phyloP scores from a whole-genome alignment of 2,329 filamentous ascomycete species.

The Alternaria brassicicola region DNA sequence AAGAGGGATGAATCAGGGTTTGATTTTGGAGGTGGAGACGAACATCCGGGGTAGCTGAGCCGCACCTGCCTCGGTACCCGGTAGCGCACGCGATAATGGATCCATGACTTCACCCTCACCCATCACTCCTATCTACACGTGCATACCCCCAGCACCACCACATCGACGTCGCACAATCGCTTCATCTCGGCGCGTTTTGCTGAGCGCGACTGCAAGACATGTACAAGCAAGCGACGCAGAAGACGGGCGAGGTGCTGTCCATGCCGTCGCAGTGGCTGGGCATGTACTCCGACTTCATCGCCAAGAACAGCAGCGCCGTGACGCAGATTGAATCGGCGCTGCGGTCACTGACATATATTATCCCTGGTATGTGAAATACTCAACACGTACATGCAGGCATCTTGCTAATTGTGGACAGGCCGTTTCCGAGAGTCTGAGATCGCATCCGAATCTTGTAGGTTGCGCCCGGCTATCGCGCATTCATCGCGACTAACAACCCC shows the following conservation, averaged over 20 bases:
- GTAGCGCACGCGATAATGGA: slow-evolving; percentile 13
- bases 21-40: not conserved
- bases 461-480: slow-evolving; percentile 10
- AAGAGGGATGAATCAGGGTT: not conserved
- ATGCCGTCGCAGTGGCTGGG: slow-evolving; percentile 70
- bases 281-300: slow-evolving; percentile 88
- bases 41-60: slow-evolving; percentile 20
- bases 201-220: slow-evolving; percentile 32
- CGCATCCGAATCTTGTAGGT: slow-evolving; percentile 80
- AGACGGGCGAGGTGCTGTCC: slow-evolving; percentile 57
- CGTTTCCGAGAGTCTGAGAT: slow-evolving; percentile 92
- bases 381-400: not conserved
- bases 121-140: slow-evolving; percentile 33
- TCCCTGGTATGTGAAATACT: slow-evolving; percentile 70
- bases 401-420: slow-evolving; percentile 55
- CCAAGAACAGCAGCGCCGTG: slow-evolving; percentile 90
- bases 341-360: slow-evolving; percentile 92
- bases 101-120: slow-evolving; percentile 35
- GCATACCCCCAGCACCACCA: slow-evolving; percentile 11
- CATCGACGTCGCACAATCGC: slow-evolving; percentile 25
- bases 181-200: slow-evolving; percentile 15
- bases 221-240: slow-evolving; percentile 49
- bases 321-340: slow-evolving; percentile 94
- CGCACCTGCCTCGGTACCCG: slow-evolving; percentile 42
- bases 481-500: slow-evolving; percentile 21